phyloP scores from a whole-genome alignment of 169 alveolate genomes.

The Eimeria tenella region DNA sequence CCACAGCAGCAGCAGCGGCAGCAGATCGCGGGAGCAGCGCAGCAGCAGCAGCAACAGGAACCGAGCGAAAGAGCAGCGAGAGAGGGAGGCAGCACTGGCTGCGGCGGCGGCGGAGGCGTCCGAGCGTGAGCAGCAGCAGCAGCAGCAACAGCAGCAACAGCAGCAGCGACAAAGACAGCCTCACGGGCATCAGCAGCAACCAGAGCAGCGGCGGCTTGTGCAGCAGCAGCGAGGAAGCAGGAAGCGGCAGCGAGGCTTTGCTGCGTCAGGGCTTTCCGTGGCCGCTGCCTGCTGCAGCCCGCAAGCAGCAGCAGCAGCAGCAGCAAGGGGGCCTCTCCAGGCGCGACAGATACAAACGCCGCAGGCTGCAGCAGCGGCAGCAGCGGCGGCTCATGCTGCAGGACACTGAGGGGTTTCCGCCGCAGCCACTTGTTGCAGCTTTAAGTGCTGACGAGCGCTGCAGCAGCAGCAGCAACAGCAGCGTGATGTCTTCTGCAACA shows the following conservation, averaged over 20 bases:
- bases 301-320: background rate
- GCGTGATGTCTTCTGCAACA: slow-evolving; percentile 61
- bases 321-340: background rate
- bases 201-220: background rate
- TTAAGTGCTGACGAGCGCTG: slow-evolving; percentile 3
- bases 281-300: background rate
- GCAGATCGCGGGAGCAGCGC: too few relatives aligned
- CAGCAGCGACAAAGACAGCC: background rate
- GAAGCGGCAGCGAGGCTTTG: slow-evolving; percentile 15
- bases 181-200: background rate
- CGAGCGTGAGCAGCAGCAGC: background rate
- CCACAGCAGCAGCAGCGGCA: background rate
- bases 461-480: slow-evolving; percentile 72
- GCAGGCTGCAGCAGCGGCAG: slow-evolving; percentile 42
- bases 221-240: slow-evolving; percentile 17
- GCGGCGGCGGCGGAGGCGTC: slow-evolving; percentile 2
- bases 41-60: background rate
- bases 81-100: slow-evolving; percentile 1
- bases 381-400: slow-evolving; percentile 1
- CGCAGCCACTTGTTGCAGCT: background rate
- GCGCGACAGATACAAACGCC: slow-evolving; percentile 7
- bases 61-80: background rate
- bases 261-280: background rate
- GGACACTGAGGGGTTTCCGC: slow-evolving; percentile 6
- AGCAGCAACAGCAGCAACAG: slow-evolving; percentile 21